phyloP scores from a whole-genome alignment of 768 basidiomycete genomes.

The Hypholoma fasciculare region DNA sequence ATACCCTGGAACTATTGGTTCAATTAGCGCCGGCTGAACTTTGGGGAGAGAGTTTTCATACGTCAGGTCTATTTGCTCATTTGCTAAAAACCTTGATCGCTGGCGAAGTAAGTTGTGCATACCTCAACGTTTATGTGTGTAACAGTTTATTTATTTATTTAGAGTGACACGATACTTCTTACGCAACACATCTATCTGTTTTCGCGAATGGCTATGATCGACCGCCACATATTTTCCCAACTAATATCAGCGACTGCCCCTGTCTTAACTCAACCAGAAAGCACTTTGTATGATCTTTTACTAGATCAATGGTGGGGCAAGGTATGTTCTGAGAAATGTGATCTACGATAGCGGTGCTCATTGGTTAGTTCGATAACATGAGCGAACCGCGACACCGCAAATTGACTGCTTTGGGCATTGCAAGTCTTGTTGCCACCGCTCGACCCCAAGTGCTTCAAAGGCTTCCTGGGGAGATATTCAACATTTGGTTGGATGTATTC shows the following conservation, averaged over 20 bases:
- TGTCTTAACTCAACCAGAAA: slow-evolving; percentile 46
- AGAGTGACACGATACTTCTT: slow-evolving; percentile 47
- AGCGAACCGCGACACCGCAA: slow-evolving; percentile 85
- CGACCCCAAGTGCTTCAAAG: slow-evolving; percentile 71
- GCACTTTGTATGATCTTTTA: slow-evolving; percentile 60
- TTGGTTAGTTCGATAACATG: slow-evolving; percentile 82
- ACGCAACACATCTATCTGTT: slow-evolving; percentile 76
- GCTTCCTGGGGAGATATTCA: slow-evolving; percentile 75
- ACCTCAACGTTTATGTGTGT: not conserved
- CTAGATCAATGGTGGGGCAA: slow-evolving; percentile 85
- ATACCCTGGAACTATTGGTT: slow-evolving; percentile 55
- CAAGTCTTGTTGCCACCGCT: slow-evolving; percentile 73
- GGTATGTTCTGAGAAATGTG: slow-evolving; percentile 38
- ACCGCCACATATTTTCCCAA: slow-evolving; percentile 67
- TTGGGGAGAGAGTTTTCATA: slow-evolving; percentile 77
- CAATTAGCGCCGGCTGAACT: slow-evolving; percentile 60
- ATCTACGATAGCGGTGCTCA: not conserved
- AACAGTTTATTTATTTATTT: not conserved
- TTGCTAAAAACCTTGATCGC: slow-evolving; percentile 60
- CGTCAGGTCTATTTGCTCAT: slow-evolving; percentile 69
- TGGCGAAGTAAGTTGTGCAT: slow-evolving; percentile 51
- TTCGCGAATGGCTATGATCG: slow-evolving; percentile 69
- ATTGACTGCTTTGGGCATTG: slow-evolving; percentile 80
- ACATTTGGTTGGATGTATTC: slow-evolving; percentile 87
- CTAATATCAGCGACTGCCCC: slow-evolving; percentile 66